Conservation (phyloP, 1,139 yeast genomes). For the Spathaspora sp. region DNA sequence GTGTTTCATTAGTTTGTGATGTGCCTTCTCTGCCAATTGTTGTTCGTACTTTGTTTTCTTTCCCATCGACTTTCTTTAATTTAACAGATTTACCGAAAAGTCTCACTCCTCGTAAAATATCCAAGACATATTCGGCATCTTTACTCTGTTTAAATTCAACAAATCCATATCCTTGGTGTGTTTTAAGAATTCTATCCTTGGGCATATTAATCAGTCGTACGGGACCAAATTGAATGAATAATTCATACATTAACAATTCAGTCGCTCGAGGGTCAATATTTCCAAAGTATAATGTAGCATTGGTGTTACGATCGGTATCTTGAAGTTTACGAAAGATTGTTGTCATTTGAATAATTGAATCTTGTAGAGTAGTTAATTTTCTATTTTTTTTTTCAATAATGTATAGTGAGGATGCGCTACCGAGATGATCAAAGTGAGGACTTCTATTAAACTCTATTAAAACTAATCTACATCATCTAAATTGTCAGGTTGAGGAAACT, state of each 20-base stretch:
- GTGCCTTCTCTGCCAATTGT: neutral
- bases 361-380: too few relatives aligned
- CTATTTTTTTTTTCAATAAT: neutral
- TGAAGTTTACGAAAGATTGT: slow-evolving; percentile 32
- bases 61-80: slow-evolving; percentile 49
- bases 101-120: slow-evolving; percentile 59
- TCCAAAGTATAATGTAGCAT: slow-evolving; percentile 78
- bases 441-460: neutral
- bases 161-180: slow-evolving; percentile 88
- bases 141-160: slow-evolving; percentile 61
- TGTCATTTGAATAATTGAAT: slow-evolving; percentile 20
- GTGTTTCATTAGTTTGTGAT: slow-evolving; percentile 6
- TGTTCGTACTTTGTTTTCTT: neutral
- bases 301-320: slow-evolving; percentile 55
- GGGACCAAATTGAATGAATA: slow-evolving; percentile 86
- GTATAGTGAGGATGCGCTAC: neutral
- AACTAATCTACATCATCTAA: slow-evolving; percentile 6
- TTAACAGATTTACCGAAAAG: slow-evolving; percentile 65
- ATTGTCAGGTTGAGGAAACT: neutral
- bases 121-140: slow-evolving; percentile 73
- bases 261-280: slow-evolving; percentile 75
- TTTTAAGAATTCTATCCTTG: slow-evolving; percentile 66
- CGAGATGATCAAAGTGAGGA: too few relatives aligned
- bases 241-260: slow-evolving; percentile 70
- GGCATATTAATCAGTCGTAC: slow-evolving; percentile 72